These are phyloP conservation scores for Euphorbia pulcherrima DNA, from an alignment of 345 rosid genomes.

Conservation along the genomic window DNA sequence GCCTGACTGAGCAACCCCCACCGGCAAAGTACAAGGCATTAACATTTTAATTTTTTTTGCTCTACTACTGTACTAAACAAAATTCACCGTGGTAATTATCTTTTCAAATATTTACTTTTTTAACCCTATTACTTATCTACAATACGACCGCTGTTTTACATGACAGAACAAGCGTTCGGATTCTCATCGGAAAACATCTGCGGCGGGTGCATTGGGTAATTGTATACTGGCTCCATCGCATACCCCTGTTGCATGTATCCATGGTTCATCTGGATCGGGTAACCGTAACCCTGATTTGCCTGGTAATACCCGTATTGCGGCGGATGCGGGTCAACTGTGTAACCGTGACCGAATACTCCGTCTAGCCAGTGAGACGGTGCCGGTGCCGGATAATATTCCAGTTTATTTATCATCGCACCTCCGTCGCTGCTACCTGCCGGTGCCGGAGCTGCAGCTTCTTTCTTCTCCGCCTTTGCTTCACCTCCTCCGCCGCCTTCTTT, in stretches of 20 bases:
- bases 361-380: conserved; percentile 42
- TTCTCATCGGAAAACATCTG: conserved; percentile 93
- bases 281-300: conserved; percentile 16
- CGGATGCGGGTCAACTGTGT: conserved; percentile 33
- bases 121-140: too few relatives aligned
- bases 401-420: conserved; percentile 22
- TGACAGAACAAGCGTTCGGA: conserved; percentile 73
- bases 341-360: conserved; percentile 33
- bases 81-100: background rate
- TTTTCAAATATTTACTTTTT: too few relatives aligned
- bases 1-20: conserved; percentile 5
- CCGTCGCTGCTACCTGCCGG: conserved; percentile 4
- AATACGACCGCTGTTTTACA: conserved; percentile 39
- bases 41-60: conserved; percentile 15
- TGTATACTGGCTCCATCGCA: conserved; percentile 7
- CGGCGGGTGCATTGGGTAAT: conserved; percentile 41
- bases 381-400: conserved; percentile 24
- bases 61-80: conserved; percentile 3
- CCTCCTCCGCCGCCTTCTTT: conserved; percentile 22
- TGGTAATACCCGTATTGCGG: conserved; percentile 19
- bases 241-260: conserved; percentile 33
- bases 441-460: conserved; percentile 20
- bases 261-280: conserved; percentile 20
- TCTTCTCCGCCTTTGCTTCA: conserved; percentile 27
- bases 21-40: conserved; percentile 5